These are phyloP conservation scores for Zygosaccharomyces lentus DNA, from an alignment of 805 yeast species.

Conservation along the genomic window DNA sequence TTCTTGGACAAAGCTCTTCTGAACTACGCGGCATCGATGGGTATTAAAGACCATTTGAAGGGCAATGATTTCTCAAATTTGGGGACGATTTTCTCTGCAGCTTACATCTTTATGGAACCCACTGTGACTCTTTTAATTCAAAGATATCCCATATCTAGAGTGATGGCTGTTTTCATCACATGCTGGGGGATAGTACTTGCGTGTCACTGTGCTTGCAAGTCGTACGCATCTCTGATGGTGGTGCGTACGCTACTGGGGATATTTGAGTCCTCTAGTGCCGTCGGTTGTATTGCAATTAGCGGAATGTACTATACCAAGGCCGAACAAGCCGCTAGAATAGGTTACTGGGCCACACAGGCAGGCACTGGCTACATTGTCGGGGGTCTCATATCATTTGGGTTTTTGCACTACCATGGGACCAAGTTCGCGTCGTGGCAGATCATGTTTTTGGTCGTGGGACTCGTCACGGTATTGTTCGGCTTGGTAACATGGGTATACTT, in stretches of 20 bases:
- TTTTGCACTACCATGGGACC: constrained; percentile 46
- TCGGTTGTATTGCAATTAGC: constrained; percentile 52
- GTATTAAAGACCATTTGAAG: constrained; percentile 47
- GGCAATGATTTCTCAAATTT: constrained; percentile 49
- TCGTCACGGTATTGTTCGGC: constrained; percentile 50
- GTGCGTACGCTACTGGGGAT: constrained; percentile 50
- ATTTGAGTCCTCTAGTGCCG: constrained; percentile 53
- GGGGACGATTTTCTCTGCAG: constrained; percentile 50
- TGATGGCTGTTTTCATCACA: constrained; percentile 43
- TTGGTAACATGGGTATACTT: constrained; percentile 39
- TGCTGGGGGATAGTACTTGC: constrained; percentile 53
- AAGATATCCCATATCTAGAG: constrained; percentile 49
- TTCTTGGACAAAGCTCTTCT: constrained; percentile 56
- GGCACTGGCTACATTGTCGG: constrained; percentile 48
- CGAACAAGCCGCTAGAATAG: constrained; percentile 51
- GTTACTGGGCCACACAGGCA: constrained; percentile 55
- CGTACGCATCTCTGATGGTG: constrained; percentile 52
- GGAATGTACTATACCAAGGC: constrained; percentile 58
- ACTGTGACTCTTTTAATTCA: constrained; percentile 47
- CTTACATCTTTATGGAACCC: constrained; percentile 53
- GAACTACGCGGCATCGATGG: constrained; percentile 64
- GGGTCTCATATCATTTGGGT: constrained; percentile 47
- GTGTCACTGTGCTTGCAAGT: constrained; percentile 49
- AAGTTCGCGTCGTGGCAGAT: constrained; percentile 55
- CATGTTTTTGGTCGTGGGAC: constrained; percentile 53